A percentile compares a stretch with the other conserved stretches of the same genome.
phyloP scores from a whole-genome alignment of 2,329 filamentous ascomycete species.

The Colletotrichum acutatum region DNA sequence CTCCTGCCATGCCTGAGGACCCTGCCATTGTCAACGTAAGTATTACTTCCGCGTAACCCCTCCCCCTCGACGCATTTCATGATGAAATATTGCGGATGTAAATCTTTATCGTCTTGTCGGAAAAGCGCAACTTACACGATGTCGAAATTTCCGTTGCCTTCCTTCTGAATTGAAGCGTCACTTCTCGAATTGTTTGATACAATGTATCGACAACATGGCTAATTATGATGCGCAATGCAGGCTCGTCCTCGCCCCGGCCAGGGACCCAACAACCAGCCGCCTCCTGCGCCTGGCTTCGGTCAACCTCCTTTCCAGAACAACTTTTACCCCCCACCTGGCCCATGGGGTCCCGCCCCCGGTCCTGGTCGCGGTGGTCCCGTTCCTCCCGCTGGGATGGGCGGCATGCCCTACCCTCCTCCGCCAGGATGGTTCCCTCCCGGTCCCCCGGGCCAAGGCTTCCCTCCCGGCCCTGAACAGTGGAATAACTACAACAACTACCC shows the following conservation, averaged over 20 bases:
- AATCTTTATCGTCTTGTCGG: slow-evolving; percentile 79
- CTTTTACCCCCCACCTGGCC: slow-evolving; percentile 63
- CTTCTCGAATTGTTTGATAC: background rate
- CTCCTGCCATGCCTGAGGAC: slow-evolving; percentile 87
- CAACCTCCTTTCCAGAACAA: slow-evolving; percentile 58
- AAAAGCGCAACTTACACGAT: slow-evolving; percentile 89
- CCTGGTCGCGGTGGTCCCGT: slow-evolving; percentile 48
- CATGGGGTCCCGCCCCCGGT: slow-evolving; percentile 65
- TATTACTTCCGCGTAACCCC: slow-evolving; percentile 47
- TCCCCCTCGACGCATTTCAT: slow-evolving; percentile 52
- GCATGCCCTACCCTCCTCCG: slow-evolving; percentile 82
- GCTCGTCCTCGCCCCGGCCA: slow-evolving; percentile 52
- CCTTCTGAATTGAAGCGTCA: slow-evolving; percentile 81
- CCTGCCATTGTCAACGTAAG: slow-evolving; percentile 97
- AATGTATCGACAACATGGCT: slow-evolving; percentile 37
- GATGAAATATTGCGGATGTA: slow-evolving; percentile 99
- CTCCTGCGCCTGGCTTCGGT: slow-evolving; percentile 52
- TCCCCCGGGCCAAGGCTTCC: slow-evolving; percentile 80
- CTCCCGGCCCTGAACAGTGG: slow-evolving; percentile 66
- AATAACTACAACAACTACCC: slow-evolving; percentile 70
- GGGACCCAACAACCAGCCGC: slow-evolving; percentile 44
- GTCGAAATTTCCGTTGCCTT: slow-evolving; percentile 99
- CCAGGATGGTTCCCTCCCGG: slow-evolving; percentile 80
- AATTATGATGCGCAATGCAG: slow-evolving; percentile 45
- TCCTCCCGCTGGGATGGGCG: slow-evolving; percentile 65